Base-by-base conservation (phyloP, 805 yeast genomes). In the Lipomyces anomalus region DNA sequence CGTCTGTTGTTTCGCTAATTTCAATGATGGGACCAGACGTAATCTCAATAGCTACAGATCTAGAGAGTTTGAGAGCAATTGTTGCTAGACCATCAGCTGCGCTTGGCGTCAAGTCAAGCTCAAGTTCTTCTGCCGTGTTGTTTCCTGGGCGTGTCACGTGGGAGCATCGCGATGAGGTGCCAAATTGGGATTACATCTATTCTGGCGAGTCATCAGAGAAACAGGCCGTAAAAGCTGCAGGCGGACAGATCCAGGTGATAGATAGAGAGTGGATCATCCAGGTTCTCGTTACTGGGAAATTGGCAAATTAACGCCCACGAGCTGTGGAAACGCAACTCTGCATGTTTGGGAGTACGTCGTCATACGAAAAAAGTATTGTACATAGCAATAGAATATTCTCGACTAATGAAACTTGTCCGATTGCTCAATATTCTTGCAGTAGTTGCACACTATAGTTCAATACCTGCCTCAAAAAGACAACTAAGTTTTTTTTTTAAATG, bases 11-110 rank as follows among this genome's bases (percentile, higher is more conserved):
- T 43, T 17, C 20, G 22, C 11, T 47, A 33, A 22, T 47, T 20
- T 32, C 48, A 18, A 38, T 47, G 24, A 39, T 47, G 42, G 49
- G 44, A 20, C 45, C 51, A 7, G 42, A 40, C 30, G 21, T 35
- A 21, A 23, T 43, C 20, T 44, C 48, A 7, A 37, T 34, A 22
- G 30, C 30, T 24, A 13, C 34, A 11, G 44, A 40, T 30, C 18
- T 35, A 13, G 21, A 13, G 13, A 33, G 38, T 2, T 28, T 47
- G 18, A 16, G 18, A 4, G 21, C 32, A 28, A 13, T 28, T 26
- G 20, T 30, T 38, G 7, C 44, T 39, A 4, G 16, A 33, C n/a
- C 22, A 22, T 1, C 37, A n/a, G 22, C n/a, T n/a, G 9, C 29
- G 40, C 9, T 11, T 13, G 16, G 16, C 16, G 32, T 28, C n/a